Percentiles rank a stretch among this genome's conserved stretches.
Conservation (phyloP, 352 stramenopile genomes). For the Pythium dissotocum region DNA sequence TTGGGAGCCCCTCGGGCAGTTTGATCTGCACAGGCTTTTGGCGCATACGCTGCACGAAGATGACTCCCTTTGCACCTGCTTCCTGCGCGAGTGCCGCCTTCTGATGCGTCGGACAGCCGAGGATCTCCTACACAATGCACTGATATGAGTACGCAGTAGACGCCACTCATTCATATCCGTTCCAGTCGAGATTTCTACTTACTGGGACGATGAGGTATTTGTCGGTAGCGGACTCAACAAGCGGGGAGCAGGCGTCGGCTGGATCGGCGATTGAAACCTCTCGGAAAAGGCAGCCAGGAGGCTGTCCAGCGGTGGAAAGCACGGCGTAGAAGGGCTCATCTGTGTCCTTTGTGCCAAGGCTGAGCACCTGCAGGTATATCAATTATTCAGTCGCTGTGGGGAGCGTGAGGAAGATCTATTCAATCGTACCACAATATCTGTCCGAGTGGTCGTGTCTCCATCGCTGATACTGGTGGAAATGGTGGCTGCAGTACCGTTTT, state of each 20-base stretch:
- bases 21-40: constrained; percentile 60
- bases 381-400: no score
- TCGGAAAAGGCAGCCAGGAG: constrained; percentile 56
- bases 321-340: constrained; percentile 57
- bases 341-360: constrained; percentile 38
- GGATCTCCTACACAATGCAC: constrained; percentile 5
- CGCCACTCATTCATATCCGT: no score
- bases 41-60: constrained; percentile 58
- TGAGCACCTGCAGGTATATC: constrained; percentile 38
- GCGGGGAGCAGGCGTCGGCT: constrained; percentile 51
- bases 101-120: constrained; percentile 61
- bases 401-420: no score
- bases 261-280: constrained; percentile 55
- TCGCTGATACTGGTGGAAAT: not conserved
- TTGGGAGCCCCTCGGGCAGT: constrained; percentile 43
- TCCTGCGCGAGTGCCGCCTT: constrained; percentile 62
- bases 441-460: not conserved
- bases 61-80: constrained; percentile 54
- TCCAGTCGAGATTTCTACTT: not conserved
- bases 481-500: not conserved
- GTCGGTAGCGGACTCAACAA: constrained; percentile 43
- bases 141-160: not conserved
- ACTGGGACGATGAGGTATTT: constrained; percentile 68
- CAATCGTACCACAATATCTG: not conserved
- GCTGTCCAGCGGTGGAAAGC: constrained; percentile 53